A percentile compares a stretch with the other conserved stretches of the same genome.
phyloP scores from a whole-genome alignment of 106 monocot genomes.

The Phalaenopsis equestris region DNA sequence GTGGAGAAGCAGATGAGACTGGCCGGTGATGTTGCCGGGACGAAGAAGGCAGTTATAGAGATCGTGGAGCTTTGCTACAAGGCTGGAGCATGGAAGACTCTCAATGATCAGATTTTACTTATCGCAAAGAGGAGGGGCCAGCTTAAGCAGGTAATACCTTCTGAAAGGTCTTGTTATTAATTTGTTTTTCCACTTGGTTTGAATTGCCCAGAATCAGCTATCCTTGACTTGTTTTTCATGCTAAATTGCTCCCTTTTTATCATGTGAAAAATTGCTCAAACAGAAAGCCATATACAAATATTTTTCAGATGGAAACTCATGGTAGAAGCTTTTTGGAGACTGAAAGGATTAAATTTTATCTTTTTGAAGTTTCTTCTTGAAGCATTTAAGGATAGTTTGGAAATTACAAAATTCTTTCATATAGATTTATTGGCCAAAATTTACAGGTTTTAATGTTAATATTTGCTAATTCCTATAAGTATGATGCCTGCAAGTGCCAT shows the following conservation, averaged over 20 bases:
- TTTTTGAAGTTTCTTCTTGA: not conserved
- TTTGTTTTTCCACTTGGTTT: not conserved
- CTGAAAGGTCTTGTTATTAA: not conserved
- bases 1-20: conserved; percentile 87
- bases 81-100: conserved; percentile 82
- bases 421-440: not conserved
- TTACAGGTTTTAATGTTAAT: not conserved
- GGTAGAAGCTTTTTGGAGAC: not conserved
- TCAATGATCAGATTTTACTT: conserved; percentile 90
- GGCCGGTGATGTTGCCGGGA: conserved; percentile 78
- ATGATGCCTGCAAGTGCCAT: not conserved
- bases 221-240: not conserved
- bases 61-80: conserved; percentile 87
- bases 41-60: conserved; percentile 74
- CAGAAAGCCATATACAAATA: not conserved
- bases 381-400: not conserved
- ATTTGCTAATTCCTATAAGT: not conserved
- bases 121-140: conserved; percentile 93
- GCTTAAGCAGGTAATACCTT: conserved; percentile 69
- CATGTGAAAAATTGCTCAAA: not conserved
- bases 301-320: not conserved
- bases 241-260: not conserved
- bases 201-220: not conserved
- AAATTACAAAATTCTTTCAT: not conserved
- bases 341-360: not conserved